Percentiles rank a stretch among this genome's conserved stretches.
Conservation (phyloP, 352 stramenopile species). For the Globisporangium abappressorium region DNA sequence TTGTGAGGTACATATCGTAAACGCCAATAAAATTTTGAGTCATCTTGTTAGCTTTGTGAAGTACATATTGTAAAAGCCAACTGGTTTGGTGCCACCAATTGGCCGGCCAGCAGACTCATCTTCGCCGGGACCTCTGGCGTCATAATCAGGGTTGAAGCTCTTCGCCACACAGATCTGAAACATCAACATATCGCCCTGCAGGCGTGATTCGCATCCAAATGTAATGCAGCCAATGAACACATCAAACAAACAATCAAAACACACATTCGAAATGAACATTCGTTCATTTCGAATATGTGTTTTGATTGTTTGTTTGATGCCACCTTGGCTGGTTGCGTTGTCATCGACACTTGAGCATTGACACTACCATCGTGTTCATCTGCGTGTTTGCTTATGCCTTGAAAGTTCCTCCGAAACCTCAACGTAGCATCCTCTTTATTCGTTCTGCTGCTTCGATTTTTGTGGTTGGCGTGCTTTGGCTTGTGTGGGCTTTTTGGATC, state of each 20-base stretch:
- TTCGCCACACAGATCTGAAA: too few relatives aligned
- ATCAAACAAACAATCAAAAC: too few relatives aligned
- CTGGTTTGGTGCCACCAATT: too few relatives aligned
- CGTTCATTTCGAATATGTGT: neutral
- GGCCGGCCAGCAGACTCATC: too few relatives aligned
- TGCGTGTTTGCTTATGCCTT: neutral
- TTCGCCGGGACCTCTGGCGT: neutral
- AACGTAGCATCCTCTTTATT: neutral
- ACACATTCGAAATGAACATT: too few relatives aligned
- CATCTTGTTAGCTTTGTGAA: too few relatives aligned
- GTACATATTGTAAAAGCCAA: too few relatives aligned
- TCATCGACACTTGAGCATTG: neutral
- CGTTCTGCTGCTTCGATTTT: constrained; percentile 5
- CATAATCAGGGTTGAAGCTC: constrained; percentile 16
- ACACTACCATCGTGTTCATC: constrained; percentile 1
- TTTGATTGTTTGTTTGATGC: neutral
- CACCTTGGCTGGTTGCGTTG: neutral
- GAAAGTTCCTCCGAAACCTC: neutral
- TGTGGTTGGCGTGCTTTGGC: neutral
- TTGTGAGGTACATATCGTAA: too few relatives aligned
- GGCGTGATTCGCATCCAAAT: neutral
- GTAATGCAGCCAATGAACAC: neutral
- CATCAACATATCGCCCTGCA: too few relatives aligned
- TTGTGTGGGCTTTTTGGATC: neutral
- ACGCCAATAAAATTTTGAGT: too few relatives aligned